Evolutionary conservation across 2,329 filamentous ascomycete genomes (phyloP), one percentile per base, ranked within the genome.

Genomic region (Trichoderma semiorbis): DNA sequence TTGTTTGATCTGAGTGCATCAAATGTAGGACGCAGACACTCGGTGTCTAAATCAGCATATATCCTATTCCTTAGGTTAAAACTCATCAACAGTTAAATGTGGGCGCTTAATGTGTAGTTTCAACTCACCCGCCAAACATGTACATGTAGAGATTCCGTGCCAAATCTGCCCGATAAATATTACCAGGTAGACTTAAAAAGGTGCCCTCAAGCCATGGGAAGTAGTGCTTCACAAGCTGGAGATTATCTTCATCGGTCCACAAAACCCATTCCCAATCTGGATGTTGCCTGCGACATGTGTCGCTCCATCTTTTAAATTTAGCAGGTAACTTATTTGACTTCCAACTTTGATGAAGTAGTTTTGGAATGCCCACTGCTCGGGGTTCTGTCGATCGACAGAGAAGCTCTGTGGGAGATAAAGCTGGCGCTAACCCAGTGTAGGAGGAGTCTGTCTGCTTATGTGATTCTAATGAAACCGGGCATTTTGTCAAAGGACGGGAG

Each of bases 201-300:
- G 77, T 77, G 28, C 77, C 74, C 53, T 77, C 70, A 43, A 80
- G 72, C 79, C 77, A 80, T 1, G 80, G 78, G 65, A 79, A 79
- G 69, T 79, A 77, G 63, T 70, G 76, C 39, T 75, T 71, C n/a
- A 80, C 78, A 50, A 81, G 73, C n/a, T 76, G 74, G 68, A 78
- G 75, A 70, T 81, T 81, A 69, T 81, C 80, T 53, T 80, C 77
- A 66, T 81, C 79, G 3, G 80, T 80, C 79, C 79, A 81, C 36
- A 81, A 73, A 53, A 81, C 78, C 77, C 78, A 81, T 70, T 81
- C 79, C 76, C 79, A 81, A 64, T 80, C 79, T 7, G 75, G 75
- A 63, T 81, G 79, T 61, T 75, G 73, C 43, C 71, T 62, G 28
- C 78, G 75, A 68, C 80, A 81, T 5, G 73, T 75, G n/a, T 74